Percentiles rank a stretch among this genome's conserved stretches.
Evolutionary conservation across 2,329 filamentous ascomycete species (phyloP).

Genomic region (Aspergillus melleus): DNA sequence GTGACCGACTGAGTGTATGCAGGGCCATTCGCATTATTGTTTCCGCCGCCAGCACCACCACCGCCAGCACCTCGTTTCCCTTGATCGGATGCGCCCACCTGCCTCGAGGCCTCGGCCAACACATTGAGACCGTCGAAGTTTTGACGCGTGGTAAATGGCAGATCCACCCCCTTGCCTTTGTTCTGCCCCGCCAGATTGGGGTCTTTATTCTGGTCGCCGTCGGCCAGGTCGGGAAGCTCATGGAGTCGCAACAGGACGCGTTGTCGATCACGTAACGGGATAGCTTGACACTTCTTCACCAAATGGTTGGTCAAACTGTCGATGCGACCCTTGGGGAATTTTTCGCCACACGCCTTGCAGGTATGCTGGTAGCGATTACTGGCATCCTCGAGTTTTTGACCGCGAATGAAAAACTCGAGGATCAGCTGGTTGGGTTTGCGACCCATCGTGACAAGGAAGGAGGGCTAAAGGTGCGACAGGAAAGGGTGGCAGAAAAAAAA

Average conservation of each 20-base stretch:
- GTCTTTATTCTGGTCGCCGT: conserved; percentile 41
- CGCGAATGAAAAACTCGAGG: conserved; percentile 83
- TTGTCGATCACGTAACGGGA: conserved; percentile 72
- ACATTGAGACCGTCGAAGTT: conserved; percentile 82
- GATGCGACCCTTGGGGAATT: conserved; percentile 85
- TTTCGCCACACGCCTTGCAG: conserved; percentile 83
- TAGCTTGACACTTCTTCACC: conserved; percentile 80
- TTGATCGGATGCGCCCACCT: conserved; percentile 60
- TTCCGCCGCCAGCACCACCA: background rate
- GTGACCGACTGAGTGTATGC: conserved; percentile 42
- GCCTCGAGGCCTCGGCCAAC: conserved; percentile 81
- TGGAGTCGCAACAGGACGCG: conserved; percentile 72
- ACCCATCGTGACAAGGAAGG: conserved; percentile 61
- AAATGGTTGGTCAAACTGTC: conserved; percentile 80
- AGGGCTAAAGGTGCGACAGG: conserved; percentile 5
- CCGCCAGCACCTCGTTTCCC: conserved; percentile 36
- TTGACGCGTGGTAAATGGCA: conserved; percentile 52
- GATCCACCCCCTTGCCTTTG: conserved; percentile 38
- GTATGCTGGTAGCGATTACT: conserved; percentile 92
- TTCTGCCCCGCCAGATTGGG: conserved; percentile 31
- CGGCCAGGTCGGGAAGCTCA: conserved; percentile 61
- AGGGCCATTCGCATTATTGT: conserved; percentile 20
- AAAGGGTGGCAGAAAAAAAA: conserved; percentile 16
- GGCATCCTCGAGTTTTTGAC: conserved; percentile 80
- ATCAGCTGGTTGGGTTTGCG: conserved; percentile 82